Conservation (phyloP, 2,329 filamentous ascomycete species). For the Monosporascus ibericus region DNA sequence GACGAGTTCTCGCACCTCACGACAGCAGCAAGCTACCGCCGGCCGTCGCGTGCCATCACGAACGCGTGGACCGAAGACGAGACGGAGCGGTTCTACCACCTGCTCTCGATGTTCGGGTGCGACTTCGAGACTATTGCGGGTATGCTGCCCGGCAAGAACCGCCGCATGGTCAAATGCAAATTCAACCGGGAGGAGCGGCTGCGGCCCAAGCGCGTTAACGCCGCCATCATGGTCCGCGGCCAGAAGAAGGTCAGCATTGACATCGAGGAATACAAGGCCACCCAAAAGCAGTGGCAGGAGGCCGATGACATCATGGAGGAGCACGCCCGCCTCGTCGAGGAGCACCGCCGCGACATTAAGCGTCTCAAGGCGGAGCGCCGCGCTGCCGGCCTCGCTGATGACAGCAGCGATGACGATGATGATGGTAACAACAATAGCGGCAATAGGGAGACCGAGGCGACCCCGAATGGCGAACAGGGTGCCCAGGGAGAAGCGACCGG, state of each 20-base stretch:
- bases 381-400: constrained; percentile 25
- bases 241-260: constrained; percentile 52
- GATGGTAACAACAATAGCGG: constrained; percentile 39
- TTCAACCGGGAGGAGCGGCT: constrained; percentile 73
- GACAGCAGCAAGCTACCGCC: constrained; percentile 62
- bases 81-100: constrained; percentile 71
- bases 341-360: constrained; percentile 40
- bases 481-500: constrained; percentile 33
- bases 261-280: constrained; percentile 52
- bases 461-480: neutral
- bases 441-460: constrained; percentile 17
- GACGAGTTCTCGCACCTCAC: constrained; percentile 70
- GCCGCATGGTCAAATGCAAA: constrained; percentile 73
- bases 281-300: constrained; percentile 40
- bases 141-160: constrained; percentile 66
- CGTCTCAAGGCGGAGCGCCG: constrained; percentile 35
- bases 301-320: constrained; percentile 52
- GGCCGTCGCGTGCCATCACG: constrained; percentile 51
- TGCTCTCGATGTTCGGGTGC: constrained; percentile 70
- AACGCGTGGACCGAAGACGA: constrained; percentile 66
- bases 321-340: constrained; percentile 33
- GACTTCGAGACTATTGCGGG: constrained; percentile 76
- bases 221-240: constrained; percentile 50
- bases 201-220: constrained; percentile 57
- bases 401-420: constrained; percentile 31